Evolutionary conservation across 495 filamentous ascomycete species (phyloP).

Genomic region (Trichoderma reesei): DNA sequence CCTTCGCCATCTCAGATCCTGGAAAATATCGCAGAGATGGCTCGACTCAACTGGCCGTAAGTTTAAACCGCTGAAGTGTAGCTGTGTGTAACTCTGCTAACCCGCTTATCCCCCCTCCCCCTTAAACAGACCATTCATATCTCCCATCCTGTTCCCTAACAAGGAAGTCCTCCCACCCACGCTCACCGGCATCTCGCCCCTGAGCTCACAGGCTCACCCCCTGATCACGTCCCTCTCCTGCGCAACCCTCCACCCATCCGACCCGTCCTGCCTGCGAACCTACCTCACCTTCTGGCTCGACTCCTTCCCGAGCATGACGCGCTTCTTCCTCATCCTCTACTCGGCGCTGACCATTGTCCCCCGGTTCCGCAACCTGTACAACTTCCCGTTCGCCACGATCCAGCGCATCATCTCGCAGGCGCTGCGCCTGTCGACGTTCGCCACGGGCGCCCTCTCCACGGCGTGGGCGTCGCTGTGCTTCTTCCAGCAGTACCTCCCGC

Average conservation of each 20-base stretch:
- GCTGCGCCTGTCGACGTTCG: constrained; percentile 60
- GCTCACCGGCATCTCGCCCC: constrained; percentile 60
- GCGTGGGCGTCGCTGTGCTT: constrained; percentile 83
- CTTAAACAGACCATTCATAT: constrained; percentile 52
- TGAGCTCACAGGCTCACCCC: constrained; percentile 77
- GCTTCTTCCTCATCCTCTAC: constrained; percentile 63
- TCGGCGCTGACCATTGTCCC: constrained; percentile 56
- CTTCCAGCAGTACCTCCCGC: constrained; percentile 68
- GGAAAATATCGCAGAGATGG: constrained; percentile 71
- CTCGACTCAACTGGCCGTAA: constrained; percentile 75
- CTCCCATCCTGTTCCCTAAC: constrained; percentile 76
- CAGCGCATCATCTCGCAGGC: constrained; percentile 51
- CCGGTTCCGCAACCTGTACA: constrained; percentile 52
- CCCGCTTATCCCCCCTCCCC: constrained; percentile 12
- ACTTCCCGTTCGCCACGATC: constrained; percentile 54
- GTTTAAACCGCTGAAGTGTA: constrained; percentile 20
- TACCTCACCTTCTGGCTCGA: constrained; percentile 74
- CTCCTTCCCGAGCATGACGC: constrained; percentile 67
- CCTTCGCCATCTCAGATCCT: constrained; percentile 66
- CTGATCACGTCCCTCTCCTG: constrained; percentile 74
- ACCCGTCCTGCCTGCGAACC: constrained; percentile 77
- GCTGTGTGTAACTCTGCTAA: background rate
- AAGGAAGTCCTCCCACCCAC: constrained; percentile 53
- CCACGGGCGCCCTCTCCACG: constrained; percentile 69
- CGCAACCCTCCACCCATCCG: constrained; percentile 79